Evolutionary conservation across 257 asterid species (phyloP).

Genomic region (Plantago ovata): DNA sequence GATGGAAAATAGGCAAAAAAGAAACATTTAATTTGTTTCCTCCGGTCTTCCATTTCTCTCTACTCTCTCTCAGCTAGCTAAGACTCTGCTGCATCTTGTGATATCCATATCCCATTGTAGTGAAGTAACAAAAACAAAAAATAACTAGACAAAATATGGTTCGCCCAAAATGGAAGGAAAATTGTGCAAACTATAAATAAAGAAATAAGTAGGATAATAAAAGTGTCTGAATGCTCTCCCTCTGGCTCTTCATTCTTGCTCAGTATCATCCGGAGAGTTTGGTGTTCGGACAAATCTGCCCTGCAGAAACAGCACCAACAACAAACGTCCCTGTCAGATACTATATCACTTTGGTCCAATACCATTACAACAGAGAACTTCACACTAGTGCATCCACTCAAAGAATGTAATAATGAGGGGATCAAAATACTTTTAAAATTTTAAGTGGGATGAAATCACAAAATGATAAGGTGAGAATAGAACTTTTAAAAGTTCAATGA

Average conservation of each 20-base stretch:
- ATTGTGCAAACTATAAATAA: constrained; percentile 8
- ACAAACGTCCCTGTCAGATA: not conserved
- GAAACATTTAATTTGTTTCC: too few relatives aligned
- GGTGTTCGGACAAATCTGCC: constrained; percentile 71
- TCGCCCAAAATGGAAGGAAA: constrained; percentile 6
- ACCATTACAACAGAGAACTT: too few relatives aligned
- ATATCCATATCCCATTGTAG: constrained; percentile 20
- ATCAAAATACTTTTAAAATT: too few relatives aligned
- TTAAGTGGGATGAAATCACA: too few relatives aligned
- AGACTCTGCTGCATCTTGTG: constrained; percentile 18
- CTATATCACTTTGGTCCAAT: too few relatives aligned
- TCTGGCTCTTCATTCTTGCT: constrained; percentile 22
- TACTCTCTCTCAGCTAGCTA: constrained; percentile 15
- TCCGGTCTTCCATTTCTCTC: constrained; percentile 6
- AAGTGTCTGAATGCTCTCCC: not conserved
- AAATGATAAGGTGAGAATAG: too few relatives aligned
- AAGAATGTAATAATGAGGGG: too few relatives aligned
- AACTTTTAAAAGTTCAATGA: too few relatives aligned
- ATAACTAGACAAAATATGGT: not conserved
- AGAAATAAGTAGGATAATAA: not conserved
- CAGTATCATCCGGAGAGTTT: constrained; percentile 37
- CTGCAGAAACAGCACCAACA: constrained; percentile 36
- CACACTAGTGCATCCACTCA: too few relatives aligned
- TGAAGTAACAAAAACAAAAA: not conserved
- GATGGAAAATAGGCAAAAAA: constrained; percentile 9